phyloP scores from a whole-genome alignment of 2,329 filamentous ascomycete genomes.

The Moelleriella libera region DNA sequence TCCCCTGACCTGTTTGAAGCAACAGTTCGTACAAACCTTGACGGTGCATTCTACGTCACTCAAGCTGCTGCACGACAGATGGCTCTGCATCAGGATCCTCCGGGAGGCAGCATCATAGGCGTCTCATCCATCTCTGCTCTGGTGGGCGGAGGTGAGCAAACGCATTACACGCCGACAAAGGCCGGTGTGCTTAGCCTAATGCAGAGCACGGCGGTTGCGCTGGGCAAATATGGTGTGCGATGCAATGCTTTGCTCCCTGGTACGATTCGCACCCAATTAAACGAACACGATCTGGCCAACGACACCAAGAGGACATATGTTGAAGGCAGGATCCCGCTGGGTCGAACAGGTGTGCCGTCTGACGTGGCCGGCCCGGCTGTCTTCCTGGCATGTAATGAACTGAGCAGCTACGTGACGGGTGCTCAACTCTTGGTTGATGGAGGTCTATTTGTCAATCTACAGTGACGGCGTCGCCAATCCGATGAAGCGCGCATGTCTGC shows the following conservation, averaged over 20 bases:
- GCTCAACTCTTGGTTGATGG: conserved; percentile 79
- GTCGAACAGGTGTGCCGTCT: conserved; percentile 53
- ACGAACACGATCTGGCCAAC: conserved; percentile 67
- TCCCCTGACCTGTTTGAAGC: conserved; percentile 53
- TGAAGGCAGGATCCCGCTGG: conserved; percentile 69
- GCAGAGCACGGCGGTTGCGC: conserved; percentile 67
- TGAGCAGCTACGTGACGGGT: conserved; percentile 72
- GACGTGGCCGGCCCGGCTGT: conserved; percentile 77
- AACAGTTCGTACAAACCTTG: conserved; percentile 69
- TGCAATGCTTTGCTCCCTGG: conserved; percentile 78
- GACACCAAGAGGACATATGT: conserved; percentile 61
- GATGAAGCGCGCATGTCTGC: too few species aligned
- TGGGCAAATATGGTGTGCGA: conserved; percentile 61
- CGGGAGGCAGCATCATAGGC: conserved; percentile 69
- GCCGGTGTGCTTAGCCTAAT: conserved; percentile 69
- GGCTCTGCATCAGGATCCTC: conserved; percentile 43
- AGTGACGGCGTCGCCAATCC: conserved; percentile 28
- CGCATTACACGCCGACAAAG: conserved; percentile 83
- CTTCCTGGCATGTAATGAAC: conserved; percentile 64
- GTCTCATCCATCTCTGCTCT: conserved; percentile 61
- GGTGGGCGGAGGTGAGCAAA: conserved; percentile 65
- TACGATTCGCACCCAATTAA: conserved; percentile 72
- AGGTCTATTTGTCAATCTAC: conserved; percentile 78
- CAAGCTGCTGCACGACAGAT: conserved; percentile 80
- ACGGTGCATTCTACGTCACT: conserved; percentile 76